Evolutionary conservation across 2,329 filamentous ascomycete species (phyloP), one percentile per base, ranked within the genome.

Genomic region (Neophaeococcomyces aloes): DNA sequence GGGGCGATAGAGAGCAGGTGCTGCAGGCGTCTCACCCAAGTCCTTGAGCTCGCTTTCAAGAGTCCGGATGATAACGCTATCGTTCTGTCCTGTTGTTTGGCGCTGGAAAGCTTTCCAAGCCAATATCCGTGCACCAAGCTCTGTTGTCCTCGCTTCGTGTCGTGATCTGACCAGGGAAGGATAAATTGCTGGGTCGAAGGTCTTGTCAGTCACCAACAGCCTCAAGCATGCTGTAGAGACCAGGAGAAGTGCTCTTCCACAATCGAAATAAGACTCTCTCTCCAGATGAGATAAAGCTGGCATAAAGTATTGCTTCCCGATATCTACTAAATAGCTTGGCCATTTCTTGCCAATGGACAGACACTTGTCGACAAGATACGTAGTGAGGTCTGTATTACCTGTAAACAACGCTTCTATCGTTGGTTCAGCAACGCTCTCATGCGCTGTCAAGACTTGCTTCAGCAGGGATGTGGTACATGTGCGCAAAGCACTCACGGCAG

Each of bases 141-240:
- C 66, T 2, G 59, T 51, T 36, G 75, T 72, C 30, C 83, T 69
- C 45, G 78, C 68, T 14, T 67, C 59, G 57, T 81, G 72, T 17
- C 76, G 65, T 42, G 72, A 62, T 15, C 77, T 74, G 53, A 86
- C 80, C 14, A 94, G 74, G 41, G 70, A 68, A 5, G 74, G 64
- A 38, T 67, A 67, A 27, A 79, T 59, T 2, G 78, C 78, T 1
- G 91, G 91, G 60, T 98, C 91, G 56, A 89, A 91, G 3, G 83
- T 75, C 52, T 81, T 80, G 60, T 94, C 82, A 0, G 93, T 88
- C 2, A 96, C 79, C 57, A 89, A 95, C 2, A 95, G 70, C 49
- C 76, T 75, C 37, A 96, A 69, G 30, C 81, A 76, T 13, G 81
- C 80, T 15, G 88, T 64, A 1, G 85, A 81, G 48, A 94, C 79